phyloP scores from a whole-genome alignment of 345 rosid genomes.

The Carallia pectinifolia region DNA sequence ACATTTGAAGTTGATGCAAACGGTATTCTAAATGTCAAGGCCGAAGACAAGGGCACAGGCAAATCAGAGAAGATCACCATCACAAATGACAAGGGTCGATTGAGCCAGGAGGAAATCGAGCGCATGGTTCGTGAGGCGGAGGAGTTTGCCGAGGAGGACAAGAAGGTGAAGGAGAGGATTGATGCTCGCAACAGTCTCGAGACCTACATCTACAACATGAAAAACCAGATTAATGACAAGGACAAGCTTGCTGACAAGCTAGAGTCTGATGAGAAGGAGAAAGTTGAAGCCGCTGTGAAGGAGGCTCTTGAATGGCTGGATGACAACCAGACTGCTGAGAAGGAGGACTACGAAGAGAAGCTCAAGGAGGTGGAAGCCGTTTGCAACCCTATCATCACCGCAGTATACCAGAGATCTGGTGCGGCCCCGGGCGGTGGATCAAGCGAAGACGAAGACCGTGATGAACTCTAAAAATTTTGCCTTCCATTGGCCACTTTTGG shows the following conservation, averaged over 20 bases:
- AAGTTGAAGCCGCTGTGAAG: conserved; percentile 73
- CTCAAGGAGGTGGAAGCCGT: conserved; percentile 93
- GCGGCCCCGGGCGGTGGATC: conserved; percentile 69
- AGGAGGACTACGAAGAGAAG: conserved; percentile 91
- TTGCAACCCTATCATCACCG: conserved; percentile 84
- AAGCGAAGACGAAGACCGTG: conserved; percentile 48
- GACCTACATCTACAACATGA: conserved; percentile 92
- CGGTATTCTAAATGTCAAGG: conserved; percentile 86
- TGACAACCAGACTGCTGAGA: conserved; percentile 86
- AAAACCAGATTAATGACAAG: conserved; percentile 84
- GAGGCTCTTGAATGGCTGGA: conserved; percentile 95
- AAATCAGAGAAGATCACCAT: conserved; percentile 93
- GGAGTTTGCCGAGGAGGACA: conserved; percentile 96
- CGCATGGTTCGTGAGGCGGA: conserved; percentile 94
- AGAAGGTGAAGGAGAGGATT: conserved; percentile 85
- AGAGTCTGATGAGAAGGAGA: conserved; percentile 89
- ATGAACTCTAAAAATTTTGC: conserved; percentile 46
- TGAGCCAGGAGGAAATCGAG: conserved; percentile 95
- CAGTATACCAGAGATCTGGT: conserved; percentile 81
- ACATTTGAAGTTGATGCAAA: conserved; percentile 96
- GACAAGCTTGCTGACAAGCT: conserved; percentile 97
- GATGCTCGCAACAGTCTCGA: conserved; percentile 90
- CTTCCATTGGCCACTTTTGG: conserved; percentile 4
- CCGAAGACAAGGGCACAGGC: conserved; percentile 89
- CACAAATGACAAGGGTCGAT: conserved; percentile 90